Percentiles rank a stretch among this genome's conserved stretches.
Evolutionary conservation across 257 asterid genomes (phyloP).

Genomic region (Solanum sitiens): DNA sequence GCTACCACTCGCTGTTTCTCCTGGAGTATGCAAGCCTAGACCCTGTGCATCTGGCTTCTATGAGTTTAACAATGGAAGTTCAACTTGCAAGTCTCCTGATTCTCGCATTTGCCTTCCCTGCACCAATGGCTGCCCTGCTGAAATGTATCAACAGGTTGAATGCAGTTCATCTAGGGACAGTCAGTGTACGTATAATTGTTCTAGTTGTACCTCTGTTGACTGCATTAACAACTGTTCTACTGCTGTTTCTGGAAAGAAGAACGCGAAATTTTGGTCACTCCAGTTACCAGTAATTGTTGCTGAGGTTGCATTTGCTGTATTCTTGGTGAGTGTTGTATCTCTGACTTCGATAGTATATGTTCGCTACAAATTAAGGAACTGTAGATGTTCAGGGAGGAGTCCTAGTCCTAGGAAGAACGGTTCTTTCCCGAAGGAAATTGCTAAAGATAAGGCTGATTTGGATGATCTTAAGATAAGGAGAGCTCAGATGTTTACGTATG

Average conservation of each 20-base stretch:
- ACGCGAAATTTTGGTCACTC: conserved; percentile 49
- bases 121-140: conserved; percentile 58
- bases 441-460: conserved; percentile 45
- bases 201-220: conserved; percentile 46
- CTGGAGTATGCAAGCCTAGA: conserved; percentile 44
- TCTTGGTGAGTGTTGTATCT: conserved; percentile 50
- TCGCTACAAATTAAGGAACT: conserved; percentile 60
- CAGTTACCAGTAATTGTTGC: conserved; percentile 68
- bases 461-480: conserved; percentile 68
- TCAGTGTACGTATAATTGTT: conserved; percentile 61
- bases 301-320: conserved; percentile 63
- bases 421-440: conserved; percentile 39
- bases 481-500: conserved; percentile 66
- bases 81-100: conserved; percentile 49
- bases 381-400: conserved; percentile 43
- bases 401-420: conserved; percentile 17
- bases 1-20: conserved; percentile 64
- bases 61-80: conserved; percentile 37
- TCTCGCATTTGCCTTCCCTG: conserved; percentile 68
- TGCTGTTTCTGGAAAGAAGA: conserved; percentile 13
- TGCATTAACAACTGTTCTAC: conserved; percentile 47
- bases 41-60: conserved; percentile 51
- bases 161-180: conserved; percentile 48
- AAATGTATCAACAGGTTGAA: conserved; percentile 42
- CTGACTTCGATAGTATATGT: conserved; percentile 48